phyloP scores from a whole-genome alignment of 2,329 filamentous ascomycete genomes.

The Trichophyton rubrum region DNA sequence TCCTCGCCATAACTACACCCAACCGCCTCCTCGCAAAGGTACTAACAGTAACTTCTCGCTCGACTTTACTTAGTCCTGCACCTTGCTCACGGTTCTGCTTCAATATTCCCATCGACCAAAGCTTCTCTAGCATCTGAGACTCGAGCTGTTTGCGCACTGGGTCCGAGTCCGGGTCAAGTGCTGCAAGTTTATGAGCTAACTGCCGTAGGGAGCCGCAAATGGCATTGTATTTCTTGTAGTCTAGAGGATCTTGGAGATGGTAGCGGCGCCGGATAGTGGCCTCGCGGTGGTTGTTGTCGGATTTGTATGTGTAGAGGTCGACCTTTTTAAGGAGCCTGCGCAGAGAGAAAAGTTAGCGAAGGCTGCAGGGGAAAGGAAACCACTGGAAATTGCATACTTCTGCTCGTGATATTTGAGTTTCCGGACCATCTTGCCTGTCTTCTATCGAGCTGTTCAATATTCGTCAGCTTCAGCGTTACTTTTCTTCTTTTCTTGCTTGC shows the following conservation, averaged over 20 bases:
- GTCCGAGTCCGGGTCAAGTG: slow-evolving; percentile 65
- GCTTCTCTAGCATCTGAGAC: slow-evolving; percentile 74
- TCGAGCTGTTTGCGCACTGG: slow-evolving; percentile 73
- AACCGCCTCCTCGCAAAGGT: slow-evolving; percentile 74
- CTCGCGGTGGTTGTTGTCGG: slow-evolving; percentile 76
- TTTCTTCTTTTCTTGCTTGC: not conserved
- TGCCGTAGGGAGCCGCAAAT: slow-evolving; percentile 74
- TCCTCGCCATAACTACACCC: slow-evolving; percentile 78
- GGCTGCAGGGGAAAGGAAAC: not conserved
- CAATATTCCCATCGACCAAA: slow-evolving; percentile 83
- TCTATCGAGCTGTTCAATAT: not conserved
- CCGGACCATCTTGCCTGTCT: slow-evolving; percentile 56
- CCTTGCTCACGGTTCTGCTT: slow-evolving; percentile 62
- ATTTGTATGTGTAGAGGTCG: slow-evolving; percentile 90
- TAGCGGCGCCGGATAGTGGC: slow-evolving; percentile 70
- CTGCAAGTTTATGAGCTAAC: slow-evolving; percentile 74
- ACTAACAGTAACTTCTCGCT: slow-evolving; percentile 77
- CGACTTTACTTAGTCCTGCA: slow-evolving; percentile 56
- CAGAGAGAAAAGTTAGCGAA: slow-evolving; percentile 7
- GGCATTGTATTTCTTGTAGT: slow-evolving; percentile 59
- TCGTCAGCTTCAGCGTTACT: not conserved
- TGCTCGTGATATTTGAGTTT: slow-evolving; percentile 96
- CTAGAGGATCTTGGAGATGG: slow-evolving; percentile 76
- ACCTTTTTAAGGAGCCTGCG: slow-evolving; percentile 64
- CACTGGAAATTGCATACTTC: slow-evolving; percentile 39